Percentiles rank a stretch among this genome's conserved stretches.
Conservation (phyloP, 306 rosid species). For the Trifolium repens region DNA sequence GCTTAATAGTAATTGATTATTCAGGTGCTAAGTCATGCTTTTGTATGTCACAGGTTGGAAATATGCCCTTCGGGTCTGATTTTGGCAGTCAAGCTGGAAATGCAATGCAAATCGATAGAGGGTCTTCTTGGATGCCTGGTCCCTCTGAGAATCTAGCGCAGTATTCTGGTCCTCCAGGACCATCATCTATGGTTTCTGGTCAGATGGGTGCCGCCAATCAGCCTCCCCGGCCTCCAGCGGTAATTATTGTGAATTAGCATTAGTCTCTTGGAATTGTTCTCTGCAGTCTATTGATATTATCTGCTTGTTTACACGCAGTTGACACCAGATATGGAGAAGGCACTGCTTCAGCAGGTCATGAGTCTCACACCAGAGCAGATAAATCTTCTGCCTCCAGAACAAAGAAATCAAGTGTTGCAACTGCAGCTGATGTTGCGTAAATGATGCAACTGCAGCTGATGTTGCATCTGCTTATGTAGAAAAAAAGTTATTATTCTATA, state of each 20-base stretch:
- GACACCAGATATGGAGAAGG: conserved; percentile 93
- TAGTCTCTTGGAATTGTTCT: conserved; percentile 12
- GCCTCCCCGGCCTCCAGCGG: conserved; percentile 58
- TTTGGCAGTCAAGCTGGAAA: conserved; percentile 70
- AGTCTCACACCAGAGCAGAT: conserved; percentile 90
- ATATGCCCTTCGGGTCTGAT: conserved; percentile 66
- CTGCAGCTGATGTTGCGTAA: conserved; percentile 88
- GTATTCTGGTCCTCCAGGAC: conserved; percentile 63
- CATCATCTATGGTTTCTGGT: conserved; percentile 51
- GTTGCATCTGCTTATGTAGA: too few relatives aligned
- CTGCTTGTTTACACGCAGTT: conserved; percentile 58
- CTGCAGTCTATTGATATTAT: conserved; percentile 34
- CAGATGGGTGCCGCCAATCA: conserved; percentile 72
- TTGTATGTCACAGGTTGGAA: conserved; percentile 60
- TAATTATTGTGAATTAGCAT: conserved; percentile 40
- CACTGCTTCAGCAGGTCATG: conserved; percentile 96
- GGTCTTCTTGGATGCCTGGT: conserved; percentile 73
- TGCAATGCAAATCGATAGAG: conserved; percentile 79
- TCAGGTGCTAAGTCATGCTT: conserved; percentile 30
- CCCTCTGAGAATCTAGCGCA: conserved; percentile 65
- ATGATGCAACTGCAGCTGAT: conserved; percentile 43
- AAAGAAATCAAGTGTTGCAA: conserved; percentile 92
- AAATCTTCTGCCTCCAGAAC: conserved; percentile 89
- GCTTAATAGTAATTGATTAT: conserved; percentile 31
- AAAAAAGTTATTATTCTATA: too few relatives aligned